Percentiles rank a stretch among this genome's conserved stretches.
Conservation (phyloP, 148 eudicot genomes). For the Camellia sinensis region DNA sequence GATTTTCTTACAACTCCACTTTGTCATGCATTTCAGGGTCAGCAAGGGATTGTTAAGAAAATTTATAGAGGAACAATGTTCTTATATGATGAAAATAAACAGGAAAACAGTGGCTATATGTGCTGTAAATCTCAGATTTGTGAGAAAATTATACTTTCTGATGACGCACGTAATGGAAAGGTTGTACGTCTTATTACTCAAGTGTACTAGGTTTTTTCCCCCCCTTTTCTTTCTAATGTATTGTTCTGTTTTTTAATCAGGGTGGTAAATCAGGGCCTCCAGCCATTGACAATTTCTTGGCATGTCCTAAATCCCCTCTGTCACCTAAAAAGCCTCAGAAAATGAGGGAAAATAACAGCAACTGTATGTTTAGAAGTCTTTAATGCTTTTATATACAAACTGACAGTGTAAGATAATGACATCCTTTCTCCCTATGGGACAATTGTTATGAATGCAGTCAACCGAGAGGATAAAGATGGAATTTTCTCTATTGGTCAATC, state of each 20-base stretch:
- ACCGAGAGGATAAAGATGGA: conserved; percentile 53
- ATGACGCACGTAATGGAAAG: conserved; percentile 53
- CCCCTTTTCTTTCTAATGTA: not conserved
- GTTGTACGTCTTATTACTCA: conserved; percentile 33
- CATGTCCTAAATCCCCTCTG: conserved; percentile 85
- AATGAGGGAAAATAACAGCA: conserved; percentile 46
- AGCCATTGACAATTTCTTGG: conserved; percentile 53
- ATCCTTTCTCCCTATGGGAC: not conserved
- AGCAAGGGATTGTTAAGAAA: conserved; percentile 75
- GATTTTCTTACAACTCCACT: not conserved
- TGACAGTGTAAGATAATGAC: not conserved
- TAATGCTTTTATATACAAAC: not conserved
- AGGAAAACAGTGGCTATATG: conserved; percentile 71
- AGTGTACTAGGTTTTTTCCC: not conserved
- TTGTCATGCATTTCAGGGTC: conserved; percentile 50
- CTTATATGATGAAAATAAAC: conserved; percentile 65
- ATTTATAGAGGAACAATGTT: conserved; percentile 75
- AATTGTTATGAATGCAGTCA: conserved; percentile 32
- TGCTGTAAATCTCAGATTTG: conserved; percentile 65
- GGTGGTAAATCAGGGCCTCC: conserved; percentile 51
- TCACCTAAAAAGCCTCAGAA: conserved; percentile 61
- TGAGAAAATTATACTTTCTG: conserved; percentile 63
- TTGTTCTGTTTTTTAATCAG: conserved; percentile 28
- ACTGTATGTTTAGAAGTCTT: conserved; percentile 43
- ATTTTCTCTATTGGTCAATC: conserved; percentile 85